Base-by-base conservation (phyloP, 1,139 yeast species). In the Geotrichum siamense region DNA sequence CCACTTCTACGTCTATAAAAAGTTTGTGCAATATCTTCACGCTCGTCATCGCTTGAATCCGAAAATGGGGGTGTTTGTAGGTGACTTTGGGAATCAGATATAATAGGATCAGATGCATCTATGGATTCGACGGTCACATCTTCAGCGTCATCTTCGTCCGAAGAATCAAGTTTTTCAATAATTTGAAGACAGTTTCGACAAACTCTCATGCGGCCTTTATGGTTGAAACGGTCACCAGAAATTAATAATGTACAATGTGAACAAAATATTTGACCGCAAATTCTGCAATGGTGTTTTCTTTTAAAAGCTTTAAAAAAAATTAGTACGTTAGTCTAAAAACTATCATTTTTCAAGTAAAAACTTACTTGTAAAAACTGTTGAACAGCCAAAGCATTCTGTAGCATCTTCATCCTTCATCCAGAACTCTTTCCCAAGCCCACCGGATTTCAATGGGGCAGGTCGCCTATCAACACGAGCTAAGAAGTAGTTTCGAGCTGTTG, bases 241-340 rank as follows among this genome's bases (percentile, higher is more conserved):
- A 87, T 78, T 52, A 86, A 74, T 2, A 76, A 66, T 0, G 96
- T 87, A 61, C 98, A 91, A n/a, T 75, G 73, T 26, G 85, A 74
- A 62, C 98, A 91, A 58, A 87, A 91, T 34, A 91, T 91, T 61
- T 89, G 96, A 2, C 97, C 97, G 64, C 98, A 91, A 41, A 89
- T 79, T 41, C 98, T 69, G 58, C 98, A 91, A 62, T 91, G 98
- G 60, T 91, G 98, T 53, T 85, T 84, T 53, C 98, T 71, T 58
- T 96, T 68, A 63, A 89, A 91, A 0, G 82, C 60, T 51, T 35
- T 16, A 38, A 19, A 15, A 19, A 19, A 13, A 10, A 13, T 23
- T 15, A 32, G 39, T 12, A 28, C 19, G 13, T 3, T 9, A 6
- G 37, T 17, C n/a, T n/a, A n/a, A n/a, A 25, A 13, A 34, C 17